These are phyloP conservation scores for Oenanthe javanica DNA, from an alignment of 140 eudicot species.

Conservation along the genomic window DNA sequence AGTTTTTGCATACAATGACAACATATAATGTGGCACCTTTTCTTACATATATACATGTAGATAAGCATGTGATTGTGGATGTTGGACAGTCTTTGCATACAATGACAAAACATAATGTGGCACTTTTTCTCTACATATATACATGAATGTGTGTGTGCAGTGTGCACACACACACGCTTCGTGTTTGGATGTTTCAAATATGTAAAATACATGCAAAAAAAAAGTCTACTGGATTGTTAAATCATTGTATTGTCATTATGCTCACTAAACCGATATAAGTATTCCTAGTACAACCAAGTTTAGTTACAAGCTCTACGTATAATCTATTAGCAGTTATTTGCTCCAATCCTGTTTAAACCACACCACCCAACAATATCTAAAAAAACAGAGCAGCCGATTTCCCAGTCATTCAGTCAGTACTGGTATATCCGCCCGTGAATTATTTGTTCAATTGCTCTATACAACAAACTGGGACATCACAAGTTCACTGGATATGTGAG, in stretches of 20 bases:
- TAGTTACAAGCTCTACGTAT: neutral
- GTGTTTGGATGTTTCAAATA: neutral
- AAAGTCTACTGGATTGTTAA: neutral
- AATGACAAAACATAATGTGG: too few relatives aligned
- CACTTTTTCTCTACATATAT: neutral
- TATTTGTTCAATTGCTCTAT: neutral
- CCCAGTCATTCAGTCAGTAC: neutral
- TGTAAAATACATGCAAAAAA: neutral
- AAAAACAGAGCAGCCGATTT: neutral
- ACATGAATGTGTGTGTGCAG: neutral
- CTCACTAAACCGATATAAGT: neutral
- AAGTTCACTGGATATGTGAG: neutral
- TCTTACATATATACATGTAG: too few relatives aligned
- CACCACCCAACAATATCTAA: neutral
- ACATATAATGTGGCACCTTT: neutral
- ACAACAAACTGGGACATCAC: neutral
- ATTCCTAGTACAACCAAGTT: neutral
- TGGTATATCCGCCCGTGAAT: neutral
- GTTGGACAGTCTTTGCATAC: too few relatives aligned
- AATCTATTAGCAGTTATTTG: neutral
- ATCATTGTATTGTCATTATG: neutral
- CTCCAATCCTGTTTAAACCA: neutral
- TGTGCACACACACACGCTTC: neutral
- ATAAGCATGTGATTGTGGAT: too few relatives aligned
- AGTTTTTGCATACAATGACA: neutral